Percentiles rank a stretch among this genome's conserved stretches.
These are phyloP conservation scores for Sporothrix luriei DNA, from an alignment of 2,329 filamentous ascomycete species.

Conservation along the genomic window DNA sequence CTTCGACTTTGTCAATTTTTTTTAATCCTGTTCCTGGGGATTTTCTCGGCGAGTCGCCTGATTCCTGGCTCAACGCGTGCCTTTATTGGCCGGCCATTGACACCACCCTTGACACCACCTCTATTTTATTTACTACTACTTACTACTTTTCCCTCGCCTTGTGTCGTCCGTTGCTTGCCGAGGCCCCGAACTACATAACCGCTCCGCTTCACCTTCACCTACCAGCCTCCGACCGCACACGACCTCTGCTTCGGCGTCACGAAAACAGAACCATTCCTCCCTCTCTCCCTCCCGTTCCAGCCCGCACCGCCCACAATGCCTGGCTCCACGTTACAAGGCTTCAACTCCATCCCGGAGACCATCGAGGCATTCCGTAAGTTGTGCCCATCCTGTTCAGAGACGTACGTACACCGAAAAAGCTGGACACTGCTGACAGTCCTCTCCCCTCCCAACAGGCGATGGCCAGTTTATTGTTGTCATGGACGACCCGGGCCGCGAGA, in stretches of 20 bases:
- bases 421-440: not conserved
- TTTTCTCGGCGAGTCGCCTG: conserved; percentile 1
- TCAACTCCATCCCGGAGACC: conserved; percentile 67
- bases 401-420: not conserved
- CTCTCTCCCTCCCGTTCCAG: not conserved
- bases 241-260: not conserved
- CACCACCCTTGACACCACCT: not conserved
- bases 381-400: not conserved
- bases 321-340: conserved; percentile 56
- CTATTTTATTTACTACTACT: conserved; percentile 15
- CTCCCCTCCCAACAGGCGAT: conserved; percentile 23
- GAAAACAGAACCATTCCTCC: not conserved
- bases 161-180: conserved; percentile 27
- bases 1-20: not conserved
- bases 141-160: not conserved
- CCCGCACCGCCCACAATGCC: conserved; percentile 45
- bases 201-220: conserved; percentile 9
- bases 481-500: conserved; percentile 89
- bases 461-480: conserved; percentile 90
- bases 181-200: conserved; percentile 26
- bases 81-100: conserved; percentile 17
- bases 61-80: conserved; percentile 7
- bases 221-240: not conserved
- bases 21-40: not conserved
- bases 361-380: conserved; percentile 65